A percentile compares a stretch with the other conserved stretches of the same genome.
Conservation (phyloP, 805 yeast species). For the Naumovozyma castellii region DNA sequence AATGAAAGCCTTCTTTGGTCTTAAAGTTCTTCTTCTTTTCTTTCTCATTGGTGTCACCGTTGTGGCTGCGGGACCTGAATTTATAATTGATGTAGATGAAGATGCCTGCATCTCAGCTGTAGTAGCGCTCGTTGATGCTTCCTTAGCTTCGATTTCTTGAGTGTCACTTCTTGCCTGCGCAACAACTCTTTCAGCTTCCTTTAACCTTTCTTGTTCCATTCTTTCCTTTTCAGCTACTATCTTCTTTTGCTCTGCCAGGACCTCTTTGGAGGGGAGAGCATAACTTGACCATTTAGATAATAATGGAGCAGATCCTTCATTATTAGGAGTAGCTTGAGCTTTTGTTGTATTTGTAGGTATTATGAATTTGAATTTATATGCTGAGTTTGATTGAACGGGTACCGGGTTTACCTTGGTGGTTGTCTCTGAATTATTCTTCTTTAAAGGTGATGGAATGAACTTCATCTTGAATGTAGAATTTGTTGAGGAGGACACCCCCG, state of each 20-base stretch:
- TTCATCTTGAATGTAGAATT: neutral
- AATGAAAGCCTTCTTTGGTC: conserved; percentile 85
- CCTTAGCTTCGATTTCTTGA: neutral
- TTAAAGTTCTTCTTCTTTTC: conserved; percentile 53
- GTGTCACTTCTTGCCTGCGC: conserved; percentile 1
- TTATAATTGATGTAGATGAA: conserved; percentile 1
- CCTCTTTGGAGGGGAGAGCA: conserved; percentile 36
- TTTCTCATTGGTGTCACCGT: conserved; percentile 13
- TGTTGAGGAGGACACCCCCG: neutral
- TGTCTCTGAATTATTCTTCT: neutral
- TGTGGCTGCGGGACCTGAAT: conserved; percentile 4
- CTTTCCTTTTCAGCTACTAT: conserved; percentile 9
- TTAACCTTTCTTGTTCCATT: conserved; percentile 16
- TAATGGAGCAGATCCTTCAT: neutral
- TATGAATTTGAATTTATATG: conserved; percentile 5
- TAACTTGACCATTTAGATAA: conserved; percentile 37
- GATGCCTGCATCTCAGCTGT: neutral
- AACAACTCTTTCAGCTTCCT: conserved; percentile 11
- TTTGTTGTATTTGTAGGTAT: neutral
- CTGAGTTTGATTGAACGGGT: neutral
- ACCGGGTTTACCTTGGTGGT: neutral
- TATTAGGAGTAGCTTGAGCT: neutral
- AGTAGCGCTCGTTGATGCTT: neutral
- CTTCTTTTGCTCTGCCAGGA: conserved; percentile 38
- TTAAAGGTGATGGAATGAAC: neutral